Conservation (phyloP, 495 filamentous ascomycete species). For the Penicillium bialowiezense region DNA sequence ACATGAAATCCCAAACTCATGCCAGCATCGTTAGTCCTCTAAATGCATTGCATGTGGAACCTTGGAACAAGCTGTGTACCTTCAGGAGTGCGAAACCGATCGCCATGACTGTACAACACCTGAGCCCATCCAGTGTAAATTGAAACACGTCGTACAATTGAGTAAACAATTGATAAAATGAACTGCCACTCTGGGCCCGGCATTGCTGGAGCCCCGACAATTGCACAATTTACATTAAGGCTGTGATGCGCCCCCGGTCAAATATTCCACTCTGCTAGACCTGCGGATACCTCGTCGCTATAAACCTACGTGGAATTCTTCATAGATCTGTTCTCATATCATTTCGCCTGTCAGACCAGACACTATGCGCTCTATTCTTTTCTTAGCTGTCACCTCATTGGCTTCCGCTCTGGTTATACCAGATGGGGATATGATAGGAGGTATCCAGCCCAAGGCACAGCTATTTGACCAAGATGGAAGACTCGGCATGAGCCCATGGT, state of each 20-base stretch:
- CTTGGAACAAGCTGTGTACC: no score
- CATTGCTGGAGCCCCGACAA: background rate
- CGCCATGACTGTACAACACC: no score
- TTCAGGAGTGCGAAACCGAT: no score
- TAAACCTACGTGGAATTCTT: background rate
- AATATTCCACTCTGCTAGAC: background rate
- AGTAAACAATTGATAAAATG: background rate
- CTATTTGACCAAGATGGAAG: background rate
- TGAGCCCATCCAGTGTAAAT: background rate
- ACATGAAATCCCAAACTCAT: no score
- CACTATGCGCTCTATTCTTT: constrained; percentile 45
- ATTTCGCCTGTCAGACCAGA: no score
- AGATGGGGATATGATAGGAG: constrained; percentile 44
- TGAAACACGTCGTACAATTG: background rate
- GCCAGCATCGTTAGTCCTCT: no score
- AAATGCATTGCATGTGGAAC: no score
- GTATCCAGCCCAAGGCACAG: constrained; percentile 12
- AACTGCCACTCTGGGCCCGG: background rate
- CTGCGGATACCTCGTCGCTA: background rate
- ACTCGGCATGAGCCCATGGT: background rate
- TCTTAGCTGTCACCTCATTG: constrained; percentile 50
- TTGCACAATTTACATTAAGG: background rate
- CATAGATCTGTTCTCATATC: background rate
- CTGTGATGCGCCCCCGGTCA: background rate
- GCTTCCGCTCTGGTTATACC: constrained; percentile 60